Conservation (phyloP, 495 filamentous ascomycete genomes). For the Penicillium crystallinum region DNA sequence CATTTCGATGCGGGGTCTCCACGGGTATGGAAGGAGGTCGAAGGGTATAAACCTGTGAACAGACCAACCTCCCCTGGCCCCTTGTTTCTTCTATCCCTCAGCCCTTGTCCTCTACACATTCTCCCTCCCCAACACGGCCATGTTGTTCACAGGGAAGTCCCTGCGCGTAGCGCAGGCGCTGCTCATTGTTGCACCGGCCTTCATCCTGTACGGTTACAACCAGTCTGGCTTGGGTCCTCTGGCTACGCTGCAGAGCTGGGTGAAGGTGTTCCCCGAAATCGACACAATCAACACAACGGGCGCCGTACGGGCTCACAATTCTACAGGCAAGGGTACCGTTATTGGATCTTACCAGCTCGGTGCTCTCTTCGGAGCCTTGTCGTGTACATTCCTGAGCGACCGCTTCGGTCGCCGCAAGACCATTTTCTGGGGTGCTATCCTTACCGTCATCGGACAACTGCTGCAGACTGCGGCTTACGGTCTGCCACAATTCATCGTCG, state of each 20-base stretch:
- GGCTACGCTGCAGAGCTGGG: slow-evolving; percentile 25
- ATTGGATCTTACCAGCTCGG: slow-evolving; percentile 40
- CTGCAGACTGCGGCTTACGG: slow-evolving; percentile 46
- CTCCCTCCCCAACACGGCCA: not conserved
- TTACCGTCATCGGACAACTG: slow-evolving; percentile 47
- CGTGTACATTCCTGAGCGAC: slow-evolving; percentile 41
- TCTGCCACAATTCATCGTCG: slow-evolving; percentile 32
- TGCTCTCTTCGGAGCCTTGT: slow-evolving; percentile 36
- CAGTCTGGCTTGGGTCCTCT: slow-evolving; percentile 26
- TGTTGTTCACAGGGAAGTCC: slow-evolving; percentile 8
- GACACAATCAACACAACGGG: slow-evolving; percentile 29
- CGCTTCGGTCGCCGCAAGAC: slow-evolving; percentile 50
- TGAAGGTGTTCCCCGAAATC: slow-evolving; percentile 27
- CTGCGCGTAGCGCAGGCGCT: slow-evolving; percentile 23
- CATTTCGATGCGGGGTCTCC: slow-evolving; percentile 9
- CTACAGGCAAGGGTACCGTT: slow-evolving; percentile 36
- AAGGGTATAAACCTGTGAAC: not conserved
- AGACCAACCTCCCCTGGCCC: not conserved
- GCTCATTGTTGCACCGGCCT: slow-evolving; percentile 33
- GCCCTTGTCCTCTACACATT: not conserved
- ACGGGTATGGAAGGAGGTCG: not conserved
- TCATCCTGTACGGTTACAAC: slow-evolving; percentile 32
- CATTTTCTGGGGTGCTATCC: slow-evolving; percentile 46
- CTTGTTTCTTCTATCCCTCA: not conserved
- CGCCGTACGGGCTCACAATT: slow-evolving; percentile 15